Conservation (phyloP, 495 filamentous ascomycete species). For the Corynascus novoguineensis region DNA sequence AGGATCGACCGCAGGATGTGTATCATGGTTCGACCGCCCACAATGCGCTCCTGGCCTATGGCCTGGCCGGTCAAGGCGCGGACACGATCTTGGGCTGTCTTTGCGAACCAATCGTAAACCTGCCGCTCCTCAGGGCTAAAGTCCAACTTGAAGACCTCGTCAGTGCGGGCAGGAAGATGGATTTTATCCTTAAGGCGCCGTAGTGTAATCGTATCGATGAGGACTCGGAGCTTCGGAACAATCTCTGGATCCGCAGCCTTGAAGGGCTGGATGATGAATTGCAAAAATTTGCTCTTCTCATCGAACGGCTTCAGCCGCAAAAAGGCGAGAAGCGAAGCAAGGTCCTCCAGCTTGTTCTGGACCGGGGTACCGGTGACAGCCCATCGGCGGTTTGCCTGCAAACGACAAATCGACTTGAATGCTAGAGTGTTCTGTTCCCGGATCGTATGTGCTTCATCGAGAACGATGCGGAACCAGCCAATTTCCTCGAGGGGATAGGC, state of each 20-base stretch:
- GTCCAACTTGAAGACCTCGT: slow-evolving; percentile 62
- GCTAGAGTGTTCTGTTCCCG: slow-evolving; percentile 74
- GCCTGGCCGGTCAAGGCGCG: slow-evolving; percentile 44
- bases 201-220: slow-evolving; percentile 88
- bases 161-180: slow-evolving; percentile 66
- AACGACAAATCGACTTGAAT: slow-evolving; percentile 75
- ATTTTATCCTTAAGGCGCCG: slow-evolving; percentile 91
- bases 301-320: slow-evolving; percentile 82
- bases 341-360: slow-evolving; percentile 87
- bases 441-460: slow-evolving; percentile 95
- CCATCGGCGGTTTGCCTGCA: slow-evolving; percentile 81
- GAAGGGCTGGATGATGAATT: slow-evolving; percentile 77
- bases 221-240: slow-evolving; percentile 75
- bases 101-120: slow-evolving; percentile 52
- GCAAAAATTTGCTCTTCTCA: slow-evolving; percentile 63
- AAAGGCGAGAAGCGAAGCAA: slow-evolving; percentile 86
- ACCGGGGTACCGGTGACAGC: slow-evolving; percentile 91
- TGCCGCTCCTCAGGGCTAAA: slow-evolving; percentile 47
- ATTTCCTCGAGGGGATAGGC: slow-evolving; percentile 65
- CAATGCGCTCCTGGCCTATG: slow-evolving; percentile 48
- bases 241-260: slow-evolving; percentile 74
- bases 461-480: slow-evolving; percentile 90
- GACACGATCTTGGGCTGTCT: slow-evolving; percentile 49
- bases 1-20: slow-evolving; percentile 87
- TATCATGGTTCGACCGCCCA: slow-evolving; percentile 79